These are phyloP conservation scores for Ettlia oleoabundans DNA, from an alignment of 139 green algal species.

Conservation along the genomic window DNA sequence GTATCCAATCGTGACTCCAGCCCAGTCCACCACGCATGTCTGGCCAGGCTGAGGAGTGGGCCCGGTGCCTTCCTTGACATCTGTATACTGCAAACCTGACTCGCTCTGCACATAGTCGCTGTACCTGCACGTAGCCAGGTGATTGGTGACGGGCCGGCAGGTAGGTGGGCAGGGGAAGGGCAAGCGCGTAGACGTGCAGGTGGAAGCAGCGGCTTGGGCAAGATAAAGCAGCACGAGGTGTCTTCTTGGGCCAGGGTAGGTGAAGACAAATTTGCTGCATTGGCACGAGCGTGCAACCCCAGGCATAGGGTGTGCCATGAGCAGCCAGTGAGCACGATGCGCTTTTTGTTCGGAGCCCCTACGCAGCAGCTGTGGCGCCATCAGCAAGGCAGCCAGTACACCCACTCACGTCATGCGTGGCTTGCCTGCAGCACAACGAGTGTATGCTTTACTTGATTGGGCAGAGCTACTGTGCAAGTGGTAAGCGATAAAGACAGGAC, in stretches of 20 bases:
- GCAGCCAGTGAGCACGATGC: no score
- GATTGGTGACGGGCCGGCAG: neutral
- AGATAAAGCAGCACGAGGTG: neutral
- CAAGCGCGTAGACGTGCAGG: no score
- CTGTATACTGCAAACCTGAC: conserved; percentile 72
- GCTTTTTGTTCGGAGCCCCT: no score
- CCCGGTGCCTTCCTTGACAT: conserved; percentile 64
- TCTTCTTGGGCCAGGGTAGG: no score
- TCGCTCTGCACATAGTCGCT: conserved; percentile 57
- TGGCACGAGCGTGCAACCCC: no score
- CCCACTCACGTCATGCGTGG: conserved; percentile 58
- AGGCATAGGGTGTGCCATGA: no score
- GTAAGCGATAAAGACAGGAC: no score
- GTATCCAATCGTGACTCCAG: conserved; percentile 94
- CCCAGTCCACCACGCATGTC: conserved; percentile 87
- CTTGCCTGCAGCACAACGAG: no score
- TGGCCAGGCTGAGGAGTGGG: conserved; percentile 54
- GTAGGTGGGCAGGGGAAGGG: no score
- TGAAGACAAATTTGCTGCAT: no score
- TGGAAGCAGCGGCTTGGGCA: neutral
- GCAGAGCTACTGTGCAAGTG: no score
- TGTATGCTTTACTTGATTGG: no score
- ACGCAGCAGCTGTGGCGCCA: neutral
- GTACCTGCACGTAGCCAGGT: conserved; percentile 34
- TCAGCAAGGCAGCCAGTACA: neutral